Evolutionary conservation across 2,329 filamentous ascomycete species (phyloP), one percentile per base, ranked within the genome.

Genomic region (Aspergillus eucalypticola): DNA sequence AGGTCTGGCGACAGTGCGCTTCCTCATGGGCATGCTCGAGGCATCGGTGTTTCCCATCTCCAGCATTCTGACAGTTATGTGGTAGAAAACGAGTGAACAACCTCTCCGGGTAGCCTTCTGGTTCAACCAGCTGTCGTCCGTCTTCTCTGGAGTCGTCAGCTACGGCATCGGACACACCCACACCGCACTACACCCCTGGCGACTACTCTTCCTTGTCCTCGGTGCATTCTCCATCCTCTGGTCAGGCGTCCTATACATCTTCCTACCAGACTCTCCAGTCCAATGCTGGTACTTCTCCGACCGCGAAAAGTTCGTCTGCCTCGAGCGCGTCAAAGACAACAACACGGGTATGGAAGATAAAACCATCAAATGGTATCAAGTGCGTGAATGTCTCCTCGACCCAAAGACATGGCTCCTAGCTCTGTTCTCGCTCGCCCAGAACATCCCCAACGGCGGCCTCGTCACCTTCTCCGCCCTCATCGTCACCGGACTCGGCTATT

Each of bases 231-330:
- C 76, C 2, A 66, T 74, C 17, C 59, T 69, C 15, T 65, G 69
- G 60, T 69, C 69, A 2, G 50, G 65, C 8, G 15, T 74, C 8
- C 67, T 77, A 3, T 64, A 64, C 5, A 42, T 74, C 8, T 69
- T 70, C 29, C 63, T 77, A 8, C 75, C 75, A 1, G 75, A 77
- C 60, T 71, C 67, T 11, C 74, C 75, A 0, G 71, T 75, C 44
- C 69, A 67, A 55, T 73, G 73, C 11, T 70, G 67, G 49, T 66
- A 71, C 23, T 72, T 76, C 41, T 69, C 65, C 25, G 72, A 74
- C 44, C 71, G 70, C n/a, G 73, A 77, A 64, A 76, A 75, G 58
- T 64, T 71, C 10, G 65, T 71, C 17, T 64, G 63, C 21, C 38
- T 69, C 46, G 38, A 65, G 51, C 53, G 65, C 19, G 59, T 67